A percentile compares a stretch with the other conserved stretches of the same genome.
Conservation (phyloP, 768 basidiomycete genomes). For the Suillus occidentalis region DNA sequence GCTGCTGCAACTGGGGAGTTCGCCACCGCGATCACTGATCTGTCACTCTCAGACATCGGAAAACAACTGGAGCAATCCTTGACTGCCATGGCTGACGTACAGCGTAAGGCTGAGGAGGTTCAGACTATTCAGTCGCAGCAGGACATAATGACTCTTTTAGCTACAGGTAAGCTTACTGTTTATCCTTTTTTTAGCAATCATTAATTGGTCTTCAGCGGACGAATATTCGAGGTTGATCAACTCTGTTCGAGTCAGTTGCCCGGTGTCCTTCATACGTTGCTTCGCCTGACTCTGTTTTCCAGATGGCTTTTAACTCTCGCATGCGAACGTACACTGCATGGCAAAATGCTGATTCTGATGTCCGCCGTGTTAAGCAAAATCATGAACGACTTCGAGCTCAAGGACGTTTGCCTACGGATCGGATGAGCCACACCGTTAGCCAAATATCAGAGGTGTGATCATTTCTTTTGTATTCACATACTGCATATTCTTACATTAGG, state of each 20-base stretch:
- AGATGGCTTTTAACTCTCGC: slow-evolving; percentile 89
- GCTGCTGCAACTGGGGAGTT: slow-evolving; percentile 77
- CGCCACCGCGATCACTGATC: slow-evolving; percentile 62
- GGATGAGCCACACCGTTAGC: slow-evolving; percentile 69
- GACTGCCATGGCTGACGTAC: slow-evolving; percentile 69
- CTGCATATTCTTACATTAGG: neutral
- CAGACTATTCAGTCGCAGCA: slow-evolving; percentile 76
- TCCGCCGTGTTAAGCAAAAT: slow-evolving; percentile 65
- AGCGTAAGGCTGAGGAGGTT: slow-evolving; percentile 70
- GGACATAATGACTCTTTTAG: slow-evolving; percentile 80
- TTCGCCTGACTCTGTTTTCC: slow-evolving; percentile 7
- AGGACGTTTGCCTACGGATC: slow-evolving; percentile 69
- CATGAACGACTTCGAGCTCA: slow-evolving; percentile 85
- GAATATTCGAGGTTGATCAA: slow-evolving; percentile 92
- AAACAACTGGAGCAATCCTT: slow-evolving; percentile 72
- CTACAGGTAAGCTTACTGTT: slow-evolving; percentile 50
- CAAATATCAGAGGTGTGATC: slow-evolving; percentile 75
- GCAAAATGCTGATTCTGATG: slow-evolving; percentile 78
- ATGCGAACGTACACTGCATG: slow-evolving; percentile 79
- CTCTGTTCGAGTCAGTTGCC: slow-evolving; percentile 71
- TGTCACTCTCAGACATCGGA: slow-evolving; percentile 76
- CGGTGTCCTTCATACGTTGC: neutral
- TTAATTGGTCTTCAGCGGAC: slow-evolving; percentile 51
- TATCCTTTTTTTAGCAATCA: neutral
- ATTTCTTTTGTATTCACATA: neutral